Evolutionary conservation across 176 grass and related monocot genomes (phyloP).

Genomic region (Phragmites australis): DNA sequence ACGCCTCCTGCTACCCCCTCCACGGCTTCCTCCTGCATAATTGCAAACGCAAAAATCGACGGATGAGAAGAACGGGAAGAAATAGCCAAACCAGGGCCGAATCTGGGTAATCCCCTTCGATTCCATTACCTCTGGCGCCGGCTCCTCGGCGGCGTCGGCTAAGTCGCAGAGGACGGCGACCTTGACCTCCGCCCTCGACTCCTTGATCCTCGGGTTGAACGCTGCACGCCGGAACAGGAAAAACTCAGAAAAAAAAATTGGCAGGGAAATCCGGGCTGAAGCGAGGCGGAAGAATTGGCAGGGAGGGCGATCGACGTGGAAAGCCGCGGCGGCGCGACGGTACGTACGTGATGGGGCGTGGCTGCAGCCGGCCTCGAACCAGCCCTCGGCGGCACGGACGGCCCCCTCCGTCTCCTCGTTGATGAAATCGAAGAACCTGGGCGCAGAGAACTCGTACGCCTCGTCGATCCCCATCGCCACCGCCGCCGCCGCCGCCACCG

Average conservation of each 20-base stretch:
- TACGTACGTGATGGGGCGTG: constrained; percentile 87
- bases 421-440: constrained; percentile 82
- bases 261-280: not conserved
- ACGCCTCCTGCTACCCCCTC: constrained; percentile 7
- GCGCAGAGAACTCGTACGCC: constrained; percentile 85
- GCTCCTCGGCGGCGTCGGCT: constrained; percentile 45
- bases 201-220: constrained; percentile 70
- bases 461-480: constrained; percentile 55
- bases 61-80: not conserved
- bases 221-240: constrained; percentile 40
- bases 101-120: not conserved
- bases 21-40: constrained; percentile 26
- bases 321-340: not conserved
- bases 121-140: constrained; percentile 50
- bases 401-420: constrained; percentile 65
- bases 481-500: constrained; percentile 22
- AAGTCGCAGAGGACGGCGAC: constrained; percentile 65
- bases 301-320: not conserved
- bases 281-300: not conserved
- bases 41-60: not conserved
- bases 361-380: constrained; percentile 72
- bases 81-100: not conserved
- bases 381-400: constrained; percentile 61
- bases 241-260: not conserved
- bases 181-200: constrained; percentile 56